A percentile compares a stretch with the other conserved stretches of the same genome.
phyloP scores from a whole-genome alignment of 1,284 basidiomycete genomes.

The Irpex sp. region DNA sequence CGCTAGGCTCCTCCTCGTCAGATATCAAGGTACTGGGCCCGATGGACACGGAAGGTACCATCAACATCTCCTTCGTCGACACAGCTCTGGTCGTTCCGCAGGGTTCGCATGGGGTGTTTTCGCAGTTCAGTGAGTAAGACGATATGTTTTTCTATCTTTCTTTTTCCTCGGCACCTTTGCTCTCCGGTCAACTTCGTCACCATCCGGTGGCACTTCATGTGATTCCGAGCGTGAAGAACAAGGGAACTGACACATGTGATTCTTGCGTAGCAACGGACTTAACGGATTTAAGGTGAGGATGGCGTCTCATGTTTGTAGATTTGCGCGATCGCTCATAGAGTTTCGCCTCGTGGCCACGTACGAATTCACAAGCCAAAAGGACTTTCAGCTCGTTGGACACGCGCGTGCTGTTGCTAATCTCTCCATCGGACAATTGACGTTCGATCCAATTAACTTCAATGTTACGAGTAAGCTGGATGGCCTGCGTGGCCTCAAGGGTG shows the following conservation, averaged over 20 bases:
- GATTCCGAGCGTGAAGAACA: background rate
- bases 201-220: conserved; percentile 1
- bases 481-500: conserved; percentile 57
- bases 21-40: conserved; percentile 46
- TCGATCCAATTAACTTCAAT: conserved; percentile 75
- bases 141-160: background rate
- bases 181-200: background rate
- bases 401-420: conserved; percentile 65
- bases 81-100: conserved; percentile 52
- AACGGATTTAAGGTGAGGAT: conserved; percentile 37
- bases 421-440: conserved; percentile 64
- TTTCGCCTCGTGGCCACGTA: conserved; percentile 15
- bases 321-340: background rate
- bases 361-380: conserved; percentile 5
- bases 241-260: background rate
- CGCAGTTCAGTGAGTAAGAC: conserved; percentile 49
- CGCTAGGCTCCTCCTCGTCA: conserved; percentile 57
- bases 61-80: conserved; percentile 62
- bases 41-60: conserved; percentile 60
- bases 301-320: background rate
- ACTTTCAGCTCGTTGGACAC: conserved; percentile 62
- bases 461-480: conserved; percentile 67
- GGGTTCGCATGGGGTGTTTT: conserved; percentile 47
- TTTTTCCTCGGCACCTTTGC: background rate
- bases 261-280: conserved; percentile 42